These are phyloP conservation scores for Fusarium domesticum DNA, from an alignment of 2,329 filamentous ascomycete species.

Conservation along the genomic window DNA sequence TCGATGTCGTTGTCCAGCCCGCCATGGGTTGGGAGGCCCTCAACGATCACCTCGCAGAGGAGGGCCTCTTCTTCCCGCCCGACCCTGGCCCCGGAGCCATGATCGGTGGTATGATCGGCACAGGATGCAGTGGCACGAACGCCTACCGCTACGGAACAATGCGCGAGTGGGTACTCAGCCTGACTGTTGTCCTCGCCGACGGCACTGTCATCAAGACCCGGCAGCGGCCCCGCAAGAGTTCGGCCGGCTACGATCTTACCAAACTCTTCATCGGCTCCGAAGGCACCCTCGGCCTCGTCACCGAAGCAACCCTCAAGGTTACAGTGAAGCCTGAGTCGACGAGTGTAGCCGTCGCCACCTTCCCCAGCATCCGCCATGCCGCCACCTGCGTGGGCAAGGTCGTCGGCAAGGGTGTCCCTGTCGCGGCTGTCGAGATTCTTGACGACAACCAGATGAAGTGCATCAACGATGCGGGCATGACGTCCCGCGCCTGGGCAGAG, in stretches of 20 bases:
- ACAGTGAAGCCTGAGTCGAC: constrained; percentile 76
- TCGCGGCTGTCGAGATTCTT: constrained; percentile 89
- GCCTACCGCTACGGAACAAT: constrained; percentile 92
- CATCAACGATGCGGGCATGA: constrained; percentile 65
- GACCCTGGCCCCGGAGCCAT: constrained; percentile 88
- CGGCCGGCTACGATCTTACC: constrained; percentile 88
- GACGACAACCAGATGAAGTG: constrained; percentile 85
- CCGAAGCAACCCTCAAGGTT: constrained; percentile 85
- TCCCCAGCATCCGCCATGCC: constrained; percentile 61
- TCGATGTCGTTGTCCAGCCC: constrained; percentile 74
- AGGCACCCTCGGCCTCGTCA: constrained; percentile 86
- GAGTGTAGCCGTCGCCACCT: constrained; percentile 71
- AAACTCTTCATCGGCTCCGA: constrained; percentile 87
- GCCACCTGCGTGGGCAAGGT: constrained; percentile 78
- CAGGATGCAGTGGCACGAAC: constrained; percentile 74
- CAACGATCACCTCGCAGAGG: constrained; percentile 70
- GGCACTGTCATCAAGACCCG: constrained; percentile 87
- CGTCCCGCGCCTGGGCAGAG: constrained; percentile 65
- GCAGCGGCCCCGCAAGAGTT: constrained; percentile 83
- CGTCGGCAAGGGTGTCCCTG: constrained; percentile 74
- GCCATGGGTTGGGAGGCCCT: constrained; percentile 84
- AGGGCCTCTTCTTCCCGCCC: constrained; percentile 86
- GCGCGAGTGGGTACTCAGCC: constrained; percentile 85
- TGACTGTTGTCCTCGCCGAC: constrained; percentile 87
- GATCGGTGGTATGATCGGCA: constrained; percentile 87